These are phyloP conservation scores for Leonotis leonurus DNA, from an alignment of 257 asterid genomes.

Conservation along the genomic window DNA sequence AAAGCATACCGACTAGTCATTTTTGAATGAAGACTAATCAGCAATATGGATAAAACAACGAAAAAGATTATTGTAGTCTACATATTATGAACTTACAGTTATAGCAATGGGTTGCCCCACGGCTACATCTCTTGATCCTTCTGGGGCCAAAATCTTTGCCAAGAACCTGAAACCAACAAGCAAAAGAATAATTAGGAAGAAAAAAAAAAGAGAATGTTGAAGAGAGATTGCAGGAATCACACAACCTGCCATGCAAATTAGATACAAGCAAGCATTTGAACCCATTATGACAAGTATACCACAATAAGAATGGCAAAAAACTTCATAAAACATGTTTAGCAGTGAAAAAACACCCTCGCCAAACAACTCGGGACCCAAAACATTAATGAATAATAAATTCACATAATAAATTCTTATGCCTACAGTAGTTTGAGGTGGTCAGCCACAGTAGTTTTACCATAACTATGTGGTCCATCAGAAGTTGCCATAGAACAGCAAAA, in stretches of 20 bases:
- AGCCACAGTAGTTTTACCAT: not conserved
- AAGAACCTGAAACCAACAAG: slow-evolving; percentile 53
- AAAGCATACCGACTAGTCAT: slow-evolving; percentile 22
- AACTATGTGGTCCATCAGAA: slow-evolving; percentile 10
- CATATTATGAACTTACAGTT: slow-evolving; percentile 51
- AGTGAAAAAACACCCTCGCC: not conserved
- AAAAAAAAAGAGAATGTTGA: not conserved
- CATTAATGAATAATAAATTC: not conserved
- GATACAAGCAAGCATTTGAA: not conserved
- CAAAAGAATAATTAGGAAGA: slow-evolving; percentile 8
- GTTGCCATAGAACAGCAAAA: not conserved
- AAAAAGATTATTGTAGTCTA: slow-evolving; percentile 7
- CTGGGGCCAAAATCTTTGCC: slow-evolving; percentile 91
- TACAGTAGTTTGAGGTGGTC: slow-evolving; percentile 17
- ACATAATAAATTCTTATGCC: not conserved
- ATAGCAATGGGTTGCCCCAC: slow-evolving; percentile 94
- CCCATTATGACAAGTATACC: not conserved
- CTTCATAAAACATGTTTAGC: not conserved
- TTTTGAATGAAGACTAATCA: slow-evolving; percentile 7
- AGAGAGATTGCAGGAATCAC: slow-evolving; percentile 9
- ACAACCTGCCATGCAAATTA: not conserved
- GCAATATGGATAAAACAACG: not conserved
- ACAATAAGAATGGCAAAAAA: not conserved
- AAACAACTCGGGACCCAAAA: not conserved
- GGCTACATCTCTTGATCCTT: slow-evolving; percentile 87